Evolutionary conservation across 2,329 filamentous ascomycete genomes (phyloP).

Genomic region (Tolypocladium pustulatum): DNA sequence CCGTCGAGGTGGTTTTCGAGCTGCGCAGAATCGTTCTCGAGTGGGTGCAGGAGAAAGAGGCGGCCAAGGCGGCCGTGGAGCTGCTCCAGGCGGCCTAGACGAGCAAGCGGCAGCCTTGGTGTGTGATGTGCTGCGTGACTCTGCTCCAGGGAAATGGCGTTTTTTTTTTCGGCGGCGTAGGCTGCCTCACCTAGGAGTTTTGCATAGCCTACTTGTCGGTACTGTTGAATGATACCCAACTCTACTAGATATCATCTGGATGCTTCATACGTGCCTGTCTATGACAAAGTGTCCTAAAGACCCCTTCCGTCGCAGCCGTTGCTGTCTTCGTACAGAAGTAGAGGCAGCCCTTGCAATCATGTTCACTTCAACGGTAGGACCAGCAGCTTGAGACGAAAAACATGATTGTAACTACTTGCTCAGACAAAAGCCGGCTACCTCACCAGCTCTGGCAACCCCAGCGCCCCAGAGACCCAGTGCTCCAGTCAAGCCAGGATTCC

Average conservation of each 20-base stretch:
- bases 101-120: not conserved
- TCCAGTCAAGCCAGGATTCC: not conserved
- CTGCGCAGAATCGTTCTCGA: slow-evolving; percentile 64
- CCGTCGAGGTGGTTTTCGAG: slow-evolving; percentile 86
- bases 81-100: not conserved
- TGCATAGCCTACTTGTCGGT: not conserved
- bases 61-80: not conserved
- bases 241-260: not conserved
- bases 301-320: not conserved
- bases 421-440: slow-evolving; percentile 1
- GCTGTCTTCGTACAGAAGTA: not conserved
- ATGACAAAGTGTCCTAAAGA: not conserved
- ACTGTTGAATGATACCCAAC: not conserved
- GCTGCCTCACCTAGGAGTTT: not conserved
- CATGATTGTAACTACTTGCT: slow-evolving; percentile 3
- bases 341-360: not conserved
- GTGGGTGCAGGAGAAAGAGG: slow-evolving; percentile 19
- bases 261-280: not conserved
- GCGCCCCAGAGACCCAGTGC: not conserved
- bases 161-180: not conserved
- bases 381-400: slow-evolving; percentile 3
- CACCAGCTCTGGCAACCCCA: slow-evolving; percentile 1
- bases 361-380: not conserved
- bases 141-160: not conserved
- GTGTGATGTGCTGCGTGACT: not conserved